Base-by-base conservation (phyloP, 2,329 filamentous ascomycete species). In the Aspergillus alliaceus region DNA sequence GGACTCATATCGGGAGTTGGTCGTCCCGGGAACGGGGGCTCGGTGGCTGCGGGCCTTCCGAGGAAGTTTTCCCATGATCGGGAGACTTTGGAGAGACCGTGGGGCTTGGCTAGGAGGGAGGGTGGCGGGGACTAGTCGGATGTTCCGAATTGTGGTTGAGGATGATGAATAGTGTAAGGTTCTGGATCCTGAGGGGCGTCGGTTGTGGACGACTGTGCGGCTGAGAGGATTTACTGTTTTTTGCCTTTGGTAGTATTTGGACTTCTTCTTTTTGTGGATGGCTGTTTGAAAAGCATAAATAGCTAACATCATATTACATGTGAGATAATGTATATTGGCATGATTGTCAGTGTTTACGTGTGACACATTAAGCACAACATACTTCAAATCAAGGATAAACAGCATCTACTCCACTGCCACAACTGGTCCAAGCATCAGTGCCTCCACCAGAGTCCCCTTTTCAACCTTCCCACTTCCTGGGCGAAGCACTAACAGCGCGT, bases 391-490 rank as follows among this genome's bases (percentile, higher is more conserved):
- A n/a, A n/a, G n/a, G n/a, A n/a, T n/a, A n/a, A n/a, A n/a, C n/a
- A n/a, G n/a, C n/a, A n/a, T n/a, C n/a, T 15, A 15, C 18, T 31
- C 40, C 24, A 66, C 48, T 54, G 61, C 70, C 25, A 73, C 63
- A 51, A 85, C 67, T 58, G 69, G 71, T 2, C 86, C 85, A 87
- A 98, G 92, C 68, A 98, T 72, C 66, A 97, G 75, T 9, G 92
- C 93, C 59, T 93, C 86, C 4, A 92, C 86, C 66, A 80, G 85
- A 52, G 84, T 77, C 0, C 92, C 92, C 70, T 89, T 90, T 47
- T 79, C 81, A 54, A 92, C 69, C n/a, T 79, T 80, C 6, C 85
- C 86, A 32, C 64, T 65, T 11, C 74, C 75, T 4, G 73, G 65
- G 37, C 64, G 66, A 27, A 86, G 80, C 2, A 89, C 90, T 24